These are phyloP conservation scores for Neurospora hispaniola DNA, from an alignment of 495 filamentous ascomycete species.

Conservation along the genomic window DNA sequence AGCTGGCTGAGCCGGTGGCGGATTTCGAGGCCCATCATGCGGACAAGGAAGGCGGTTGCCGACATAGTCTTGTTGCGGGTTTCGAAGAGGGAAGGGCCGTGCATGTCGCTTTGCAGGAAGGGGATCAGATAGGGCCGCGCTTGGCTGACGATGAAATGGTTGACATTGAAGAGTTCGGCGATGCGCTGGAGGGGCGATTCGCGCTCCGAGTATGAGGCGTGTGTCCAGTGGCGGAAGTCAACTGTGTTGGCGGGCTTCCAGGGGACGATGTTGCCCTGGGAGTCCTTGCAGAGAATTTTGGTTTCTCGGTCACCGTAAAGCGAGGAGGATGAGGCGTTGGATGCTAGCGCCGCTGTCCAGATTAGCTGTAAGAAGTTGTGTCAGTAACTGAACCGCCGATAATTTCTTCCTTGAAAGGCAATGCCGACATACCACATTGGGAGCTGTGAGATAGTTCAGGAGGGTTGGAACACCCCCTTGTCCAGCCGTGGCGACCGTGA, in stretches of 20 bases:
- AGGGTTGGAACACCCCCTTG: constrained; percentile 72
- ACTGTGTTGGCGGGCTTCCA: constrained; percentile 62
- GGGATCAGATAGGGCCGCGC: constrained; percentile 74
- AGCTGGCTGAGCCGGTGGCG: constrained; percentile 76
- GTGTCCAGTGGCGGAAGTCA: constrained; percentile 58
- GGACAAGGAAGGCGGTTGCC: constrained; percentile 51
- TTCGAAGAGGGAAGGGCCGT: constrained; percentile 54
- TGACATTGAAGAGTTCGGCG: constrained; percentile 88
- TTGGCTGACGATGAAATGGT: constrained; percentile 76
- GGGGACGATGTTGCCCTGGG: constrained; percentile 64
- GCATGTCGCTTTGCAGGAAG: constrained; percentile 71
- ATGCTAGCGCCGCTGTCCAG: constrained; percentile 88
- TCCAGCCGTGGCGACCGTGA: constrained; percentile 69
- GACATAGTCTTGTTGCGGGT: constrained; percentile 47
- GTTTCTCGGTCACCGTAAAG: constrained; percentile 50
- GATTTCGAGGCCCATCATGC: constrained; percentile 63
- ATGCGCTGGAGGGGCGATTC: constrained; percentile 76
- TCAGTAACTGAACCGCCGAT: neutral
- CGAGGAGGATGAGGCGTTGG: constrained; percentile 65
- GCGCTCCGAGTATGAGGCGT: constrained; percentile 57
- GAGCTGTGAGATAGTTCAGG: constrained; percentile 88
- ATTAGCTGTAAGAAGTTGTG: constrained; percentile 46
- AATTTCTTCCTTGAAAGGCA: neutral
- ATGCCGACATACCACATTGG: constrained; percentile 66
- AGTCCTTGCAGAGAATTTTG: constrained; percentile 72